Conservation (phyloP, 495 filamentous ascomycete genomes). For the Sabuloglossum arenarium region DNA sequence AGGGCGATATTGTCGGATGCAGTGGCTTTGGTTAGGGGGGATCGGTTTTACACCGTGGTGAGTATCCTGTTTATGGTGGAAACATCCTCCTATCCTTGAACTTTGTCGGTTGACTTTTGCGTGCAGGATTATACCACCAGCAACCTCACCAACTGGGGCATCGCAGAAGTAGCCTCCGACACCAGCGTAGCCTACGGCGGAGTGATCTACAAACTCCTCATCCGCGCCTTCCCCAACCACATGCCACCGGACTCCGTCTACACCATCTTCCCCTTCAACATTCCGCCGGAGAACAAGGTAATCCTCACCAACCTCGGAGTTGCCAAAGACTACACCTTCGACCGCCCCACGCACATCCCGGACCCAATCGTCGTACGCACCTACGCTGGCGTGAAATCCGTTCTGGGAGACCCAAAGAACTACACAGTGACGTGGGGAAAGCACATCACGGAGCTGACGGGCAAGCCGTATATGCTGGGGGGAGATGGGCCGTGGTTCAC, state of each 20-base stretch:
- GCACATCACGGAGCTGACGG: conserved; percentile 17
- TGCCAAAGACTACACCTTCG: conserved; percentile 29
- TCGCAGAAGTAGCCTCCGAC: conserved; percentile 28
- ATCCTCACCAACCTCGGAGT: conserved; percentile 26
- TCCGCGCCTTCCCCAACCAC: conserved; percentile 37
- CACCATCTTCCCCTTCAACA: conserved; percentile 36
- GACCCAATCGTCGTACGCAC: conserved; percentile 18
- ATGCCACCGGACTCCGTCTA: conserved; percentile 35
- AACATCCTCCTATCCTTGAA: neutral
- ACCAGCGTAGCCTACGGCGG: conserved; percentile 30
- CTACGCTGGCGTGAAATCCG: conserved; percentile 23
- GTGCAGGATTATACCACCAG: conserved; percentile 40
- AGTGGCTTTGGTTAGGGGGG: conserved; percentile 22
- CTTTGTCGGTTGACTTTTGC: neutral
- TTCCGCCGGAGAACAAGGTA: conserved; percentile 30
- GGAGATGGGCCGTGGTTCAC: neutral
- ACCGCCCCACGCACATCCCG: conserved; percentile 19
- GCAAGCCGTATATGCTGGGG: neutral
- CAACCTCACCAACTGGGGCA: conserved; percentile 68
- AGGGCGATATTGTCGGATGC: conserved; percentile 24
- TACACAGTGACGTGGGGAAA: conserved; percentile 37
- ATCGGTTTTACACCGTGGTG: conserved; percentile 22
- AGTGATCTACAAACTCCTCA: conserved; percentile 37
- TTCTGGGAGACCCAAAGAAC: conserved; percentile 26
- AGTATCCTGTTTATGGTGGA: neutral